These are phyloP conservation scores for Datura wrightii DNA, from an alignment of 257 asterid genomes.

Conservation along the genomic window DNA sequence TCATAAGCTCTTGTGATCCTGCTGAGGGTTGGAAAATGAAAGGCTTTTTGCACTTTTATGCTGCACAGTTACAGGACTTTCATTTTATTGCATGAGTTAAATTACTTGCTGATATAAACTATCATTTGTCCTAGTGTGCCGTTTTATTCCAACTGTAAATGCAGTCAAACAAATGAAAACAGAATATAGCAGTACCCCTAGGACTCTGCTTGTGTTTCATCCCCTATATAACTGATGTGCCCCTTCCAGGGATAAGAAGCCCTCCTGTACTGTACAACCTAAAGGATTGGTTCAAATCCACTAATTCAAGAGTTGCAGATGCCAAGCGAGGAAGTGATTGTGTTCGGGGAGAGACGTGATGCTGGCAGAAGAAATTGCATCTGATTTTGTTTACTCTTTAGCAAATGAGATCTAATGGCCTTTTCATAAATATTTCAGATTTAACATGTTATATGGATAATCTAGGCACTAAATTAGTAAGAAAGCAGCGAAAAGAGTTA, in stretches of 20 bases:
- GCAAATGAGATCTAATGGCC: not conserved
- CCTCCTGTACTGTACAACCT: no score
- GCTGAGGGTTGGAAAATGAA: not conserved
- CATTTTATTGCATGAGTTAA: not conserved
- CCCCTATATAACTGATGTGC: no score
- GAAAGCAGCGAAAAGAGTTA: not conserved
- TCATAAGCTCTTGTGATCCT: not conserved
- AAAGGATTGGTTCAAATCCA: no score
- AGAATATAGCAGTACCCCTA: no score
- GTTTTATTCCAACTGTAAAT: no score
- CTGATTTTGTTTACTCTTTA: not conserved
- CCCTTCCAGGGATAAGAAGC: no score
- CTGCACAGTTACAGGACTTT: not conserved
- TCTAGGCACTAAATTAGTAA: not conserved
- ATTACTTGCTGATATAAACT: no score
- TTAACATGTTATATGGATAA: not conserved
- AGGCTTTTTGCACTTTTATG: not conserved
- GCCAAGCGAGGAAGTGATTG: not conserved
- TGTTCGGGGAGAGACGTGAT: not conserved
- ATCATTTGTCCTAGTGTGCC: not conserved
- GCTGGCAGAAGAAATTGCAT: not conserved
- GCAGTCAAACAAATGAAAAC: no score
- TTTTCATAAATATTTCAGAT: not conserved
- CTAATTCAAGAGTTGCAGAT: no score
- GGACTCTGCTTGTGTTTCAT: no score